These are phyloP conservation scores for Metschnikowia shivogae DNA, from an alignment of 805 yeast species.

Conservation along the genomic window DNA sequence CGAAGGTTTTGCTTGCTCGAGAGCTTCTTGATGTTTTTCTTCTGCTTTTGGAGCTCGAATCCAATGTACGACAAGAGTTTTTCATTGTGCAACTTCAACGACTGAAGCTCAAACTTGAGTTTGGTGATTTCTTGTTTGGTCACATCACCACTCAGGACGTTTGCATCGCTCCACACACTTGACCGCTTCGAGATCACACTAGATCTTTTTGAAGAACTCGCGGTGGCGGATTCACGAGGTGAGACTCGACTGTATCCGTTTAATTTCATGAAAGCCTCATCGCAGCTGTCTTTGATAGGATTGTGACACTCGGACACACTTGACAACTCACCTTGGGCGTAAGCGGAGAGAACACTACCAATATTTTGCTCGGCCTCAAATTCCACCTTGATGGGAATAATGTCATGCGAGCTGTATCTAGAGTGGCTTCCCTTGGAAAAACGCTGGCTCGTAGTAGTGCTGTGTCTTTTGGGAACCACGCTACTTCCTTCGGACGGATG, in stretches of 20 bases:
- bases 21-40: slow-evolving; percentile 37
- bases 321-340: slow-evolving; percentile 19
- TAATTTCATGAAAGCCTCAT: slow-evolving; percentile 27
- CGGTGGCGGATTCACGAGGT: slow-evolving; percentile 17
- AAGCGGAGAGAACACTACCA: slow-evolving; percentile 26
- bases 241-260: slow-evolving; percentile 21
- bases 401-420: slow-evolving; percentile 40
- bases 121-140: slow-evolving; percentile 47
- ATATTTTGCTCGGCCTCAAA: slow-evolving; percentile 27
- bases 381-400: slow-evolving; percentile 41
- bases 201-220: slow-evolving; percentile 16
- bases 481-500: slow-evolving; percentile 8
- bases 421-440: slow-evolving; percentile 30
- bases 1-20: slow-evolving; percentile 34
- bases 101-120: slow-evolving; percentile 50
- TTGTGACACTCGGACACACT: slow-evolving; percentile 15
- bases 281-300: slow-evolving; percentile 17
- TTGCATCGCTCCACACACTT: slow-evolving; percentile 23
- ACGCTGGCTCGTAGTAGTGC: slow-evolving; percentile 23
- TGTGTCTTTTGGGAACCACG: slow-evolving; percentile 9
- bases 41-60: slow-evolving; percentile 49
- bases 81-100: slow-evolving; percentile 52
- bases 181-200: slow-evolving; percentile 26
- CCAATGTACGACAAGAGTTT: slow-evolving; percentile 55
- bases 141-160: slow-evolving; percentile 21